Evolutionary conservation across 1,284 basidiomycete genomes (phyloP), one percentile per base, ranked within the genome.

Genomic region (Trametes pubescens): DNA sequence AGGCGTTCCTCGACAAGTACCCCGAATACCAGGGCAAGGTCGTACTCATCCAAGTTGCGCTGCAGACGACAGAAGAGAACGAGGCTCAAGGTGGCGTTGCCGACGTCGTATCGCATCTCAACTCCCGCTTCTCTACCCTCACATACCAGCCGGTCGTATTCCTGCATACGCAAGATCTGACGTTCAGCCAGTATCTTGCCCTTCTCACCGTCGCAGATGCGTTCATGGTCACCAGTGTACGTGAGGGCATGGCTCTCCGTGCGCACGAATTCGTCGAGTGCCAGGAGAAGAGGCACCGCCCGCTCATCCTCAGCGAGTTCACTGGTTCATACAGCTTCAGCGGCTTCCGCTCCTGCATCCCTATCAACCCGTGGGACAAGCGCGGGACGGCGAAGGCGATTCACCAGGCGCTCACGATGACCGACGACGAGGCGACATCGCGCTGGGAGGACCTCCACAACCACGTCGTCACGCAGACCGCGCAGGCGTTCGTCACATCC

Each of bases 61-160:
- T 95, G 4, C 91, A 93, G 65, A 95, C 94, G 1, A 91, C 91
- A 0, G 86, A 92, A 69, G 86, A 87, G 68, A 92, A 91, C 72
- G 91, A 93, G 71, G 76, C 86, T 4, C 89, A 91, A 4, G 91
- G 89, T 6, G 86, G 86, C 59, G 91, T 94, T 4, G 84, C 89
- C 6, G 92, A 94, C 67, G 82, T 90, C 18, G 90, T 96, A 35
- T 86, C 93, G 7, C 86, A 91, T 53, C 89, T 96, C 79, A 96
- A 95, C 76, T 89, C 91, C 21, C 84, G 87, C 14, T 95, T 92
- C 80, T 91, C 90, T 21, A 90, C 89, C 0, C 80, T 95, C 63
- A 94, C 93, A 0, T 96, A 95, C 74, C 92, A 94, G 74, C 94
- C 94, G 4, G 86, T 95, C 55, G 91, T 96, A 21, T 95, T 96